These are phyloP conservation scores for Corinectria fuckeliana DNA, from an alignment of 2,329 filamentous ascomycete species.

Conservation along the genomic window DNA sequence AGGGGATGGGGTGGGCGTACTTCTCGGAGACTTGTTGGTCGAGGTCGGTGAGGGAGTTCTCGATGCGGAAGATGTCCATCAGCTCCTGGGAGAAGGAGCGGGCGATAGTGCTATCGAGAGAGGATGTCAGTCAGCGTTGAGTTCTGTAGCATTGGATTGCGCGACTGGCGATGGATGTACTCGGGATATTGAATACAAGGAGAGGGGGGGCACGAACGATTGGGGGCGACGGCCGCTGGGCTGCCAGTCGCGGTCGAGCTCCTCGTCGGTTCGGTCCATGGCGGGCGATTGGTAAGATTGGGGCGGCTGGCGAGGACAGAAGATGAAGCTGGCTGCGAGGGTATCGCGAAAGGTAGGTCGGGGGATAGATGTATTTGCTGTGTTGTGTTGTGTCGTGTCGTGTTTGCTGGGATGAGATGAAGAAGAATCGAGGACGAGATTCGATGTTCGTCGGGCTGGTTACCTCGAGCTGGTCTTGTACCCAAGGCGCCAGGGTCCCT, in stretches of 20 bases:
- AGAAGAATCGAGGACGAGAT: not conserved
- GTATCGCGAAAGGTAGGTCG: not conserved
- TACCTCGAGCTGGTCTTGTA: not conserved
- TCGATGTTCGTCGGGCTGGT: not conserved
- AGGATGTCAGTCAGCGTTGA: slow-evolving; percentile 20
- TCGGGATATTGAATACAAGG: slow-evolving; percentile 58
- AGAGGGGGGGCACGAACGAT: slow-evolving; percentile 72
- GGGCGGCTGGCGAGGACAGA: not conserved
- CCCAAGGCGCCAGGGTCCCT: not conserved
- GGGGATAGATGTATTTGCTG: not conserved
- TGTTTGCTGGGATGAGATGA: not conserved
- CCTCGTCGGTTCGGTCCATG: slow-evolving; percentile 63
- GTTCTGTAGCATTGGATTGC: not conserved
- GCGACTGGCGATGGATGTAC: slow-evolving; percentile 13
- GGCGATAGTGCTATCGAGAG: slow-evolving; percentile 75
- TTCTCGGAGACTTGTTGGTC: slow-evolving; percentile 80
- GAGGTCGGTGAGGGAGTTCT: slow-evolving; percentile 76
- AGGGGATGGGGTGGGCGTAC: slow-evolving; percentile 57
- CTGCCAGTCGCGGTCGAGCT: slow-evolving; percentile 81
- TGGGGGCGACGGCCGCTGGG: slow-evolving; percentile 79
- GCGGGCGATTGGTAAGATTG: slow-evolving; percentile 2
- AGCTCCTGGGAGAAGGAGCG: slow-evolving; percentile 86
- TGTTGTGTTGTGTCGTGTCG: too few relatives aligned
- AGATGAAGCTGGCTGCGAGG: not conserved
- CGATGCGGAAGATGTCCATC: slow-evolving; percentile 88